A percentile compares a stretch with the other conserved stretches of the same genome.
Conservation (phyloP, 768 basidiomycete genomes). For the Wakefieldia striispora region DNA sequence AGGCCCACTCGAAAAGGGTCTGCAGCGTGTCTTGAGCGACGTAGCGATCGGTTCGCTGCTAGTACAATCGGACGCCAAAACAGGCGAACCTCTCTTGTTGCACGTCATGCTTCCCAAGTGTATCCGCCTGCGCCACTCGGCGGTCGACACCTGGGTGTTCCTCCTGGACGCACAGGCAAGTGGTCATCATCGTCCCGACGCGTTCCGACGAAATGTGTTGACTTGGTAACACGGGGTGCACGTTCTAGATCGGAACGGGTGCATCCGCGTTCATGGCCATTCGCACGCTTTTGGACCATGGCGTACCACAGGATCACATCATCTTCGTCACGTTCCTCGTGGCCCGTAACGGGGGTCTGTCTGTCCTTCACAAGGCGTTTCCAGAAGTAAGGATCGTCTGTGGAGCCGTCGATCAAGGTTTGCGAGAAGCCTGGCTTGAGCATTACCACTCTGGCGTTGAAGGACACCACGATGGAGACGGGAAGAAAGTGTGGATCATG, state of each 20-base stretch:
- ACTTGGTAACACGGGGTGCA: neutral
- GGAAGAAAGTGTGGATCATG: conserved; percentile 76
- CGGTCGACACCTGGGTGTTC: conserved; percentile 76
- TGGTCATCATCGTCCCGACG: neutral
- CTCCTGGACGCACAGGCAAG: conserved; percentile 84
- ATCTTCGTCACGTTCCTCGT: conserved; percentile 90
- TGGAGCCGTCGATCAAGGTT: conserved; percentile 74
- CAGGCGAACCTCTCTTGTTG: conserved; percentile 86
- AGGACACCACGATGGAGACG: conserved; percentile 41
- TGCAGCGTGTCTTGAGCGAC: conserved; percentile 84
- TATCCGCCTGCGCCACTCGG: conserved; percentile 63
- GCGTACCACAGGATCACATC: conserved; percentile 78
- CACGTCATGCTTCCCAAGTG: conserved; percentile 76
- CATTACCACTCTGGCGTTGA: conserved; percentile 48
- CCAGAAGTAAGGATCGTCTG: conserved; percentile 83
- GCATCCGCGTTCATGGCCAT: conserved; percentile 95
- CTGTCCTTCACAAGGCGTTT: conserved; percentile 78
- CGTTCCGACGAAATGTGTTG: no score
- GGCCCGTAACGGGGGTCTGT: conserved; percentile 76
- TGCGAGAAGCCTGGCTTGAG: conserved; percentile 74
- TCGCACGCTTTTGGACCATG: conserved; percentile 89
- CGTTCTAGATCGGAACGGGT: conserved; percentile 80
- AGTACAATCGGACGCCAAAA: conserved; percentile 81
- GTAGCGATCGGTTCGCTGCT: conserved; percentile 86
- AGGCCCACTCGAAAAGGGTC: conserved; percentile 86